Conservation (phyloP, 78 protist genomes). For the Isochrysis galbana region DNA sequence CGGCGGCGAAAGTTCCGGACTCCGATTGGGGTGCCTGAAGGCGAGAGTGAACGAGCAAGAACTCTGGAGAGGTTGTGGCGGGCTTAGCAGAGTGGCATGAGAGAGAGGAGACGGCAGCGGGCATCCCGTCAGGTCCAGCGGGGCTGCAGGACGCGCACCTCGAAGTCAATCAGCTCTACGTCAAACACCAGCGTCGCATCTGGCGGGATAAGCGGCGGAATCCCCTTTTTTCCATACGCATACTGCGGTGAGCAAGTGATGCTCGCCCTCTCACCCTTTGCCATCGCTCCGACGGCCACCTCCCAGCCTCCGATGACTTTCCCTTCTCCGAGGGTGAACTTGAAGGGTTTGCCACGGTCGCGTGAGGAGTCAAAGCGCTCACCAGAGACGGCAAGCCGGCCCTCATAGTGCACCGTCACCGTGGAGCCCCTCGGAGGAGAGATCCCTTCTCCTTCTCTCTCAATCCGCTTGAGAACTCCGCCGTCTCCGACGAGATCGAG, state of each 20-base stretch:
- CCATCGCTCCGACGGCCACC: conserved; percentile 47
- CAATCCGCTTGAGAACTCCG: background rate
- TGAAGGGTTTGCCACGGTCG: background rate
- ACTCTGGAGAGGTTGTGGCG: background rate
- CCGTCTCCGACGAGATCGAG: conserved; percentile 3
- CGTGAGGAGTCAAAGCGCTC: background rate
- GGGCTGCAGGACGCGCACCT: background rate
- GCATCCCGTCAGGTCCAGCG: background rate
- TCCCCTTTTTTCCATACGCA: conserved; percentile 58
- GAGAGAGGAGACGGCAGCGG: background rate
- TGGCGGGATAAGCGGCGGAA: conserved; percentile 54
- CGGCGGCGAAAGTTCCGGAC: background rate
- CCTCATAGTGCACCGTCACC: background rate
- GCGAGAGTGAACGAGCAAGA: too few relatives aligned
- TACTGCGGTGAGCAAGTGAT: conserved; percentile 27
- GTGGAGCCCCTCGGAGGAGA: background rate
- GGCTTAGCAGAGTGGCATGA: background rate
- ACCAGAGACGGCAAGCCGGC: background rate
- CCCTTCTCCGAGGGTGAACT: conserved; percentile 48
- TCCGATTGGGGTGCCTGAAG: too few relatives aligned
- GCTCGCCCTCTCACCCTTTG: conserved; percentile 38
- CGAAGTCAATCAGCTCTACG: conserved; percentile 38
- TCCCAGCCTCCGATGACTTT: conserved; percentile 69
- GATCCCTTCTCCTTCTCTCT: background rate
- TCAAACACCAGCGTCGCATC: conserved; percentile 41